Conservation (phyloP, 2,329 filamentous ascomycete species). For the Penicillium psychrosexuale region DNA sequence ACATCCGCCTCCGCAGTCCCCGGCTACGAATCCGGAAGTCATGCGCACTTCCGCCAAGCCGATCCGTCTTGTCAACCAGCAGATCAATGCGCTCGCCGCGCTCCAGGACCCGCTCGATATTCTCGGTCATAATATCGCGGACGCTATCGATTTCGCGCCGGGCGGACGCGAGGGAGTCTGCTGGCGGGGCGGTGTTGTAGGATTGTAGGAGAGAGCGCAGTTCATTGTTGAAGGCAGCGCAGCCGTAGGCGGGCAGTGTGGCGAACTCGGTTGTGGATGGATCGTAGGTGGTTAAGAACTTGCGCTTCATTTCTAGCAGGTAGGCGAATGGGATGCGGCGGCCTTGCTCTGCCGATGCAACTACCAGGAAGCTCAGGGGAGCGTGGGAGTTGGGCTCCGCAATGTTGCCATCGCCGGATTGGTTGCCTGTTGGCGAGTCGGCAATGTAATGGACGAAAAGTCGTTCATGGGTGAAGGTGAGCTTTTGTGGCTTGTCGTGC, state of each 20-base stretch:
- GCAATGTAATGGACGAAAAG: constrained; percentile 96
- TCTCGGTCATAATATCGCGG: constrained; percentile 89
- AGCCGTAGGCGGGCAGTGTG: constrained; percentile 82
- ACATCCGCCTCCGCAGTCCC: constrained; percentile 88
- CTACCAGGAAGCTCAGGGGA: constrained; percentile 86
- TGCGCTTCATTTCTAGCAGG: constrained; percentile 83
- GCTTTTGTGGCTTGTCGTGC: constrained; percentile 75
- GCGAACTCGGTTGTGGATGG: constrained; percentile 67
- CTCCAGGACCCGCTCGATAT: constrained; percentile 86
- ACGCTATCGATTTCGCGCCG: constrained; percentile 91
- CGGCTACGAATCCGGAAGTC: constrained; percentile 88
- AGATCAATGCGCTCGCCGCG: constrained; percentile 89
- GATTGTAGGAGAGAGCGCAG: constrained; percentile 76
- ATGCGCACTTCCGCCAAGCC: constrained; percentile 78
- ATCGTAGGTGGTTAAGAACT: constrained; percentile 72
- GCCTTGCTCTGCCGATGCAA: constrained; percentile 76
- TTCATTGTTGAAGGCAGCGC: constrained; percentile 78
- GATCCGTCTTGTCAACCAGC: constrained; percentile 93
- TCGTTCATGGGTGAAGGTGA: constrained; percentile 88
- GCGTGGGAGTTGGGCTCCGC: constrained; percentile 60
- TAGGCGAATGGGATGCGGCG: constrained; percentile 90
- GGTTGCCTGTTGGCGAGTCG: constrained; percentile 65
- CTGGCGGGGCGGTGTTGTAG: constrained; percentile 73
- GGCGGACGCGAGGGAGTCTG: constrained; percentile 79
- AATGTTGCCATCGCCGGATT: constrained; percentile 42